Evolutionary conservation across 768 basidiomycete species (phyloP).

Genomic region (Leccinum variicolor): DNA sequence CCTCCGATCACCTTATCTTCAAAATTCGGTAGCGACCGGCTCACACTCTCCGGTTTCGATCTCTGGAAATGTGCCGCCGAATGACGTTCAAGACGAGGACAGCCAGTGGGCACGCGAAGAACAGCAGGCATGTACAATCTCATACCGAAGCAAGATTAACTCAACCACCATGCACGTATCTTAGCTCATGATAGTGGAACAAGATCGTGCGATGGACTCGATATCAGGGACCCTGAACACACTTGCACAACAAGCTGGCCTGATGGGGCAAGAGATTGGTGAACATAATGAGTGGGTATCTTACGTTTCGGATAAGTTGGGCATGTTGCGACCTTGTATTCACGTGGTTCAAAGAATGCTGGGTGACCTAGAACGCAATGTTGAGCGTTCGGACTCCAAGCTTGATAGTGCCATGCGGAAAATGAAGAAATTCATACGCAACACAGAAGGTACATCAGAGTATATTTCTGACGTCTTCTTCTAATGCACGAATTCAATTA

Average conservation of each 20-base stretch:
- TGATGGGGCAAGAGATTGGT: conserved; percentile 90
- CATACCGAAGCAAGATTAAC: background rate
- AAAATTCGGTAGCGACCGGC: conserved; percentile 14
- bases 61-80: conserved; percentile 9
- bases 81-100: conserved; percentile 57
- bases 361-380: conserved; percentile 69
- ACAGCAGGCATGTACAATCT: conserved; percentile 57
- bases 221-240: conserved; percentile 86
- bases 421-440: conserved; percentile 77
- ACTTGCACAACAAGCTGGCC: conserved; percentile 83
- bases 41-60: conserved; percentile 14
- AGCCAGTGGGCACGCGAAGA: conserved; percentile 82
- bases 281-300: conserved; percentile 86
- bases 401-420: conserved; percentile 61
- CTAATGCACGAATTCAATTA: conserved; percentile 1
- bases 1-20: conserved; percentile 15
- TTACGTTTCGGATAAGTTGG: conserved; percentile 8
- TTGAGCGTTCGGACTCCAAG: conserved; percentile 65
- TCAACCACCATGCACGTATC: background rate
- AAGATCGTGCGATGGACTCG: conserved; percentile 85
- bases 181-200: conserved; percentile 82
- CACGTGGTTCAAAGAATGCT: conserved; percentile 56
- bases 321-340: background rate
- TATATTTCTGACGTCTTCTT: background rate
- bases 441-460: conserved; percentile 62